These are phyloP conservation scores for Ramaria sp. DNA, from an alignment of 768 basidiomycete species.

Conservation along the genomic window DNA sequence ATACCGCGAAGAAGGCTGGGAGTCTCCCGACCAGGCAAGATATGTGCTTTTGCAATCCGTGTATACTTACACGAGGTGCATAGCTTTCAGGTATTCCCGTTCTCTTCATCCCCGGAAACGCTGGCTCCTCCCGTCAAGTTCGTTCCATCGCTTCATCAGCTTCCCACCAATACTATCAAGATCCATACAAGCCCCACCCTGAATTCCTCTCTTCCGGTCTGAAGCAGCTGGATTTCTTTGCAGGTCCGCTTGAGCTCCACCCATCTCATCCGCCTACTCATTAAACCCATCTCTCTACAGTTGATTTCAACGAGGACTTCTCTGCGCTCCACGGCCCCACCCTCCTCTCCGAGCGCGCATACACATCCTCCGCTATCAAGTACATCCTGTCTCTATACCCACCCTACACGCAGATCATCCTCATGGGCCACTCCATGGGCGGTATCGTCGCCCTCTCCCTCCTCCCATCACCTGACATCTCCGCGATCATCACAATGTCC, in stretches of 20 bases:
- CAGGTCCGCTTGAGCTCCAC: slow-evolving; percentile 39
- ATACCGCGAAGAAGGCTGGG: slow-evolving; percentile 86
- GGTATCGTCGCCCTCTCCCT: slow-evolving; percentile 81
- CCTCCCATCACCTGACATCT: slow-evolving; percentile 54
- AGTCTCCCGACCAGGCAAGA: slow-evolving; percentile 44
- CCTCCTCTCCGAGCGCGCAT: slow-evolving; percentile 69
- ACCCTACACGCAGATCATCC: slow-evolving; percentile 46
- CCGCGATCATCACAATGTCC: slow-evolving; percentile 89
- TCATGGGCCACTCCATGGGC: slow-evolving; percentile 97
- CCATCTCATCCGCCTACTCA: not conserved
- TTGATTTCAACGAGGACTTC: slow-evolving; percentile 95
- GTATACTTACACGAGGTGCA: not conserved
- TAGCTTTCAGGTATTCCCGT: slow-evolving; percentile 61
- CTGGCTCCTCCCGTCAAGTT: slow-evolving; percentile 88
- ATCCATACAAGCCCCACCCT: slow-evolving; percentile 38
- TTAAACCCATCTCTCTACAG: slow-evolving; percentile 27
- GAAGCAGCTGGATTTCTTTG: slow-evolving; percentile 73
- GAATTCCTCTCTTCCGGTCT: slow-evolving; percentile 38
- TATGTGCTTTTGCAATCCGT: not conserved
- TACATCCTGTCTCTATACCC: slow-evolving; percentile 78
- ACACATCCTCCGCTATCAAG: slow-evolving; percentile 56
- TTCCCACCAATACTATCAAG: slow-evolving; percentile 62
- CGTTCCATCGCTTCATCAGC: slow-evolving; percentile 93
- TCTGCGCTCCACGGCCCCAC: slow-evolving; percentile 93
- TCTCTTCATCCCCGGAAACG: slow-evolving; percentile 94